Conservation (phyloP, 768 basidiomycete species). For the Crassisporium funariophilum region DNA sequence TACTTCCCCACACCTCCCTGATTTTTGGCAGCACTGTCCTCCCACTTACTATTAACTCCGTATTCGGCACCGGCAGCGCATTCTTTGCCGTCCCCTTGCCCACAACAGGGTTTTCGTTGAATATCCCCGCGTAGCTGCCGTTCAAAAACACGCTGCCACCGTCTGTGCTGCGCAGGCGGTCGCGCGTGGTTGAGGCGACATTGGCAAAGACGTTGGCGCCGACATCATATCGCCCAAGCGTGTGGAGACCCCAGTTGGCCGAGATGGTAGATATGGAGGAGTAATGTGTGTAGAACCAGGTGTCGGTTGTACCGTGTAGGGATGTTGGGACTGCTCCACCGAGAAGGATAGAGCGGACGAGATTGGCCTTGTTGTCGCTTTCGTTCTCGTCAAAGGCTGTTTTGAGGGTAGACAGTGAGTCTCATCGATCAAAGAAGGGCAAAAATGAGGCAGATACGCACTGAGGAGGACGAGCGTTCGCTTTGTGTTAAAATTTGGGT, state of each 20-base stretch:
- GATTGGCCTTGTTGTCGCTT: constrained; percentile 44
- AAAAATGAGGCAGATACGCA: background rate
- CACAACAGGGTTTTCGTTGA: constrained; percentile 23
- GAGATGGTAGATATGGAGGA: constrained; percentile 56
- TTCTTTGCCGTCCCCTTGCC: too few relatives aligned
- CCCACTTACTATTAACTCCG: constrained; percentile 24
- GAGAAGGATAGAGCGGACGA: constrained; percentile 44
- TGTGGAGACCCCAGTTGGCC: constrained; percentile 63
- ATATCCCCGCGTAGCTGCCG: constrained; percentile 29
- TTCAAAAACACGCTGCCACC: constrained; percentile 18
- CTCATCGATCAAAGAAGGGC: too few relatives aligned
- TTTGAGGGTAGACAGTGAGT: background rate
- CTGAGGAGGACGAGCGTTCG: constrained; percentile 58
- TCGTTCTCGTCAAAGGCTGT: constrained; percentile 59
- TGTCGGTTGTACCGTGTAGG: constrained; percentile 47
- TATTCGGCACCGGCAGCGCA: constrained; percentile 26
- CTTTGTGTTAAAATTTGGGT: constrained; percentile 54
- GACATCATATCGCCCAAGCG: constrained; percentile 59
- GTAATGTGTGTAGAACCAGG: constrained; percentile 63
- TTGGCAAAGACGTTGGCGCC: constrained; percentile 58
- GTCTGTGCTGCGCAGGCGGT: constrained; percentile 29
- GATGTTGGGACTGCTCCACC: constrained; percentile 44
- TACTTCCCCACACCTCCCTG: constrained; percentile 24
- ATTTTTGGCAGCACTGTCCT: constrained; percentile 26
- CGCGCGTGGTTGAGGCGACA: constrained; percentile 49